Percentiles rank a stretch among this genome's conserved stretches.
Conservation (phyloP, 768 basidiomycete species). For the Termitomyces sp. region DNA sequence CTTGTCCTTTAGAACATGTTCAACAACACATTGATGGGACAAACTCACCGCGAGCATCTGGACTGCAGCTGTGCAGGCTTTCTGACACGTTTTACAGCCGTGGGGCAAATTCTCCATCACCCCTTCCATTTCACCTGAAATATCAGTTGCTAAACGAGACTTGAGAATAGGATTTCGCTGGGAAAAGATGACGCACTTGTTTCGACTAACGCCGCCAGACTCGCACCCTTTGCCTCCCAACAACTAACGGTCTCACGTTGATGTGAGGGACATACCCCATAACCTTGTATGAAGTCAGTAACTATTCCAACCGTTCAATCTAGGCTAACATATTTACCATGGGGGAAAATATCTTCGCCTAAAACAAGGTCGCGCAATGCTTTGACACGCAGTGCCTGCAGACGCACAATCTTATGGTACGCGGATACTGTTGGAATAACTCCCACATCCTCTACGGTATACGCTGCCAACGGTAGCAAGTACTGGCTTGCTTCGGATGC, state of each 20-base stretch:
- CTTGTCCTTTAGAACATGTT: conserved; percentile 5
- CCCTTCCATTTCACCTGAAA: conserved; percentile 64
- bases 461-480: conserved; percentile 55
- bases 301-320: conserved; percentile 4
- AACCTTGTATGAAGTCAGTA: conserved; percentile 31
- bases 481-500: conserved; percentile 59
- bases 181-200: conserved; percentile 36
- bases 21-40: background rate
- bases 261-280: conserved; percentile 59
- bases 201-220: conserved; percentile 45
- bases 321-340: conserved; percentile 34
- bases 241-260: conserved; percentile 33
- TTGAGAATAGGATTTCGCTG: conserved; percentile 2
- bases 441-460: conserved; percentile 46
- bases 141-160: conserved; percentile 49
- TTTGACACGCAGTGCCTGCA: conserved; percentile 57
- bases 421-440: conserved; percentile 54
- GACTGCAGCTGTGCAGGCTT: conserved; percentile 60
- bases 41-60: conserved; percentile 64
- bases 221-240: conserved; percentile 52
- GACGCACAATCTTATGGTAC: conserved; percentile 58
- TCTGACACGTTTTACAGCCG: conserved; percentile 50
- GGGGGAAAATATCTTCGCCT: conserved; percentile 66
- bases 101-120: conserved; percentile 39
- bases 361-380: conserved; percentile 48